Evolutionary conservation across 441 rosid species (phyloP).

Genomic region (Omphalea diandra): DNA sequence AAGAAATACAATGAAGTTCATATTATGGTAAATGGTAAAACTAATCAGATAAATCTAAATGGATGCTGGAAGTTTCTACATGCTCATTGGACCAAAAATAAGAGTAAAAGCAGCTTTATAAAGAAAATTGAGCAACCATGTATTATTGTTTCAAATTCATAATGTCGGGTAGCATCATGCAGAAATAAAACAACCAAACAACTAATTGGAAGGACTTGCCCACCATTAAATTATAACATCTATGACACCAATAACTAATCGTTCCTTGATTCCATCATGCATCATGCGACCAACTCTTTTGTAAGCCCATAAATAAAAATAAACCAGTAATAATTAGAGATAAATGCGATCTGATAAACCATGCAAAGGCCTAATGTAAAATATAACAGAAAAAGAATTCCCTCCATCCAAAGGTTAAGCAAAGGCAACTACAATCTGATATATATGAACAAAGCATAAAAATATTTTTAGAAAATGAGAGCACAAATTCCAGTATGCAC

Average conservation of each 20-base stretch:
- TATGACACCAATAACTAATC: conserved; percentile 38
- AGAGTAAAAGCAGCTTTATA: not conserved
- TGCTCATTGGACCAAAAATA: not conserved
- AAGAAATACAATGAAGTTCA: not conserved
- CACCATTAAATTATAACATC: conserved; percentile 42
- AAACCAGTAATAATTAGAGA: not conserved
- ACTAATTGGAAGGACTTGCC: conserved; percentile 7
- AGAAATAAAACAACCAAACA: not conserved
- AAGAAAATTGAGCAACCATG: not conserved
- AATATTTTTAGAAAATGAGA: too few species aligned
- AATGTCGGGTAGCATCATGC: not conserved
- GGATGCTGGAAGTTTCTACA: not conserved
- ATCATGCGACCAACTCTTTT: conserved; percentile 45
- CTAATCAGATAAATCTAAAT: not conserved
- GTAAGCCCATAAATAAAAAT: conserved; percentile 30
- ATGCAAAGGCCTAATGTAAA: not conserved
- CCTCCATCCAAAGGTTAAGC: not conserved
- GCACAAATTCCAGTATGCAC: not conserved
- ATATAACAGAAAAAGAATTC: not conserved
- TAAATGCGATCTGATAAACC: not conserved
- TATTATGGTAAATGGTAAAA: not conserved
- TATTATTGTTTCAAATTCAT: not conserved
- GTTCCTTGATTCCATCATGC: conserved; percentile 34
- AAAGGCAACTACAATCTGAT: not conserved
- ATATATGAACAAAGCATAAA: too few species aligned